Base-by-base conservation (phyloP, 805 yeast genomes). In the Priceomyces medius region DNA sequence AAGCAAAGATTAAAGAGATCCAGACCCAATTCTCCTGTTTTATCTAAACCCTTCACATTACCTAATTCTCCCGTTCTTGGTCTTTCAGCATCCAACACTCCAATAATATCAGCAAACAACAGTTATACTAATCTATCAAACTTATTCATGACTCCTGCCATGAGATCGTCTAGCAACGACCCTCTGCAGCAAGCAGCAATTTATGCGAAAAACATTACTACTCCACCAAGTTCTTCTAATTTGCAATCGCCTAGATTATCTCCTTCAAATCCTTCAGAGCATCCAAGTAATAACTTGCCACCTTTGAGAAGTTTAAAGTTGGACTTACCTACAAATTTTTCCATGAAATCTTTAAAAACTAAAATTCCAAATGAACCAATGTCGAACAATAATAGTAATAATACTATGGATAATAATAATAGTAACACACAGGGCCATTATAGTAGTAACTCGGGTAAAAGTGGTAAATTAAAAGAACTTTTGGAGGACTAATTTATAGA, bases 241-340 rank as follows among this genome's bases (percentile, higher is more conserved):
- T 36, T 48, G 39, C 45, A 44, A 24, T 41, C 53, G 3, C 51
- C 74, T 13, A 57, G 64, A 31, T 59, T 63, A 17, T 64, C 73
- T 3, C 71, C 73, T 2, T 51, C 42, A 28, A 12, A 39, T 31
- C 28, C 17, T 18, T 23, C 29, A 28, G 31, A 27, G 31, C 36
- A 41, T 40, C 47, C 51, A 23, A 37, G 39, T 13, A 57, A 49
- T 38, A 47, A 53, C 33, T 60, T 77, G 35, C 82, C 82, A 1
- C 70, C 81, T 16, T 58, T 77, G 36, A 58, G 78, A 37, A 72
- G 79, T 27, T 63, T 77, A 53, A 74, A 76, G 40, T 61, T 77
- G 28, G 77, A 73, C 46, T 63, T 76, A 40, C 81, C 81, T 2
- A 66, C 68, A 14, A 73, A 67, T 37, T 53, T 70, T 48, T 50